Evolutionary conservation across 164 flowering plant genomes (phyloP).

Genomic region (Santalum album): DNA sequence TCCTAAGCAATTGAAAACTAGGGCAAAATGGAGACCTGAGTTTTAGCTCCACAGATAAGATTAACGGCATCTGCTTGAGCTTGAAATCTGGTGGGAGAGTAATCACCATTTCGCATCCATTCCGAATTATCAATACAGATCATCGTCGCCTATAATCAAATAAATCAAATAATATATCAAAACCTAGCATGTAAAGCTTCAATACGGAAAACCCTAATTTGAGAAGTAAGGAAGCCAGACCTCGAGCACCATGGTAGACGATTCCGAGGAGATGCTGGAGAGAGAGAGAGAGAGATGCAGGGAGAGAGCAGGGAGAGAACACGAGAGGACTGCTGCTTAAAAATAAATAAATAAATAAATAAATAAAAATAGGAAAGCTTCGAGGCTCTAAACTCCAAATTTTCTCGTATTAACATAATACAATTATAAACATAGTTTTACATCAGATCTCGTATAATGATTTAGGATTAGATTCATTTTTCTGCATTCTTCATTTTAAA

Average conservation of each 20-base stretch:
- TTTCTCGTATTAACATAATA: too few relatives aligned
- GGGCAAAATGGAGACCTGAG: too few relatives aligned
- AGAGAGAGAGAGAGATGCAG: neutral
- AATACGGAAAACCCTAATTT: slow-evolving; percentile 7
- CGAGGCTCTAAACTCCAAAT: too few relatives aligned
- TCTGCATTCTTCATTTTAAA: too few relatives aligned
- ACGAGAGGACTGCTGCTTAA: too few relatives aligned
- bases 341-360: too few relatives aligned
- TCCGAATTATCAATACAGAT: slow-evolving; percentile 98
- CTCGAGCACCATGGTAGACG: slow-evolving; percentile 53
- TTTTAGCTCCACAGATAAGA: slow-evolving; percentile 92
- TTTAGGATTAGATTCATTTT: too few relatives aligned
- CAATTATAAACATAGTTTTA: too few relatives aligned
- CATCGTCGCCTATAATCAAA: slow-evolving; percentile 77
- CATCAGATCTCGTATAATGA: too few relatives aligned
- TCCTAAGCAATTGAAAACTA: too few relatives aligned
- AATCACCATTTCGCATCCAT: slow-evolving; percentile 97
- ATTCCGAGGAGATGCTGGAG: neutral
- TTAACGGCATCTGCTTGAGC: slow-evolving; percentile 96
- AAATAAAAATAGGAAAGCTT: too few relatives aligned
- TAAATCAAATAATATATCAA: neutral
- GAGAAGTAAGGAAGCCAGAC: slow-evolving; percentile 14
- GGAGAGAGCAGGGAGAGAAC: too few relatives aligned
- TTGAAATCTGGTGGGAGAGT: slow-evolving; percentile 73
- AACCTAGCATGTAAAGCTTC: neutral